Base-by-base conservation (phyloP, 345 rosid genomes). In the Salix viminalis region DNA sequence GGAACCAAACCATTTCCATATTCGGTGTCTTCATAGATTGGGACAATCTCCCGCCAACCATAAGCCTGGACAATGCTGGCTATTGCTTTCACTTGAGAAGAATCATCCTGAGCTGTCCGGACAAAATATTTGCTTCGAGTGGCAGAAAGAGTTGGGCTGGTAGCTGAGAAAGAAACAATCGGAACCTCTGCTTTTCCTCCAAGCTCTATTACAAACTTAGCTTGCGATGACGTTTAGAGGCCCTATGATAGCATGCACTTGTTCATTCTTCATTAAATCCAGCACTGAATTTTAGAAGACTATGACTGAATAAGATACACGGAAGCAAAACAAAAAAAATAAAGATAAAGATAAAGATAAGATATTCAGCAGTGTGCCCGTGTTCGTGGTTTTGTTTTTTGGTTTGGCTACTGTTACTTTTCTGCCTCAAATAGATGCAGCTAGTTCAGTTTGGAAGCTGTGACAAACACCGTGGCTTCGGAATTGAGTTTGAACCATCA, bases 241-340 rank as follows among this genome's bases (percentile, higher is more conserved):
- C 3, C 88, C 90, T 2, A 87, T 37, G 44, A 87, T 87, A 15
- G 85, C 88, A 6, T 79, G 77, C 26, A 85, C 86, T 70, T 80
- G 26, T 24, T 69, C 79, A 30, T 87, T 62, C 34, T 23, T 30
- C 67, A 62, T 62, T 62, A 62, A 62, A 62, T 62, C 67, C 67
- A 62, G 7, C 5, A 12, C 67, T 62, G 67, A 13, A 62, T 61
- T 61, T 61, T 52, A 19, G 0, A 52, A 46, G 18, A 46, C 50
- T 4, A 41, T 41, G 50, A 46, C 50, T 4, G 50, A 46, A 46
- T 46, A 4, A 46, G 18, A 46, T 46, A 46, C 0, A 46, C 14
- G 50, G 18, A 46, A 46, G 14, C 1, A 46, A 3, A 14, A 13
- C 16, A 13, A 44, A 14, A 14, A 42, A 44, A 44, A 0, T 1